Conservation (phyloP, 768 basidiomycete species). For the Coprinellus micaceus region DNA sequence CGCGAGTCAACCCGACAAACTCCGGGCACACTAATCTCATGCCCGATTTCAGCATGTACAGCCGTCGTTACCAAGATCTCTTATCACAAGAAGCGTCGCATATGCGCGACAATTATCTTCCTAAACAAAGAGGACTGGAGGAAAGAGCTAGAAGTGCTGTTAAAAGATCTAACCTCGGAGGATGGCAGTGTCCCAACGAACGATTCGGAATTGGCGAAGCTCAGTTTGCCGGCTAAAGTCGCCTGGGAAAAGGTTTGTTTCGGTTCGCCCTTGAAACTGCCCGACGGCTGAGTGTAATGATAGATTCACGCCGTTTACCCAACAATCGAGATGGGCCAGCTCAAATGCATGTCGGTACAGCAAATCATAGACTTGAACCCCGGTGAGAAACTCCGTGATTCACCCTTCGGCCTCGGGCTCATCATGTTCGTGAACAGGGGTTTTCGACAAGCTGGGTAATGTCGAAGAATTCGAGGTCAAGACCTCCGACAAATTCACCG, state of each 20-base stretch:
- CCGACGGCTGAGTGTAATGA: neutral
- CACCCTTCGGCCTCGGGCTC: slow-evolving; percentile 1
- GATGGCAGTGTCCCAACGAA: slow-evolving; percentile 42
- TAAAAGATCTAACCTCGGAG: slow-evolving; percentile 58
- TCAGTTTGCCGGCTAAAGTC: slow-evolving; percentile 52
- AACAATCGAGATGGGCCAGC: slow-evolving; percentile 40
- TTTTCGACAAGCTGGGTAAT: slow-evolving; percentile 44
- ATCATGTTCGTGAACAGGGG: no score
- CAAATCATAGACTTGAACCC: slow-evolving; percentile 47
- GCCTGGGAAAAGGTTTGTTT: slow-evolving; percentile 54
- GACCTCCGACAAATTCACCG: slow-evolving; percentile 47
- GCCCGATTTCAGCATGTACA: slow-evolving; percentile 46
- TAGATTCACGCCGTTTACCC: slow-evolving; percentile 65
- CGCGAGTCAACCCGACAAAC: neutral
- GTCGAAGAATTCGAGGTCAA: slow-evolving; percentile 48
- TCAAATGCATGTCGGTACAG: slow-evolving; percentile 46
- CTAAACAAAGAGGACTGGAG: slow-evolving; percentile 54
- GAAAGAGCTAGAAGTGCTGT: slow-evolving; percentile 49
- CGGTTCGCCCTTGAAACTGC: slow-evolving; percentile 40
- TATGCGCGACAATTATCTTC: slow-evolving; percentile 59
- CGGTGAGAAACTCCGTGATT: slow-evolving; percentile 26
- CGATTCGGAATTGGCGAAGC: slow-evolving; percentile 16
- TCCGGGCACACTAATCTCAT: neutral
- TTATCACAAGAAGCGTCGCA: slow-evolving; percentile 49
- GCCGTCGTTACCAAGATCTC: slow-evolving; percentile 60